A percentile compares a stretch with the other conserved stretches of the same genome.
phyloP scores from a whole-genome alignment of 768 basidiomycete species.

The Neoboletus magnificus region DNA sequence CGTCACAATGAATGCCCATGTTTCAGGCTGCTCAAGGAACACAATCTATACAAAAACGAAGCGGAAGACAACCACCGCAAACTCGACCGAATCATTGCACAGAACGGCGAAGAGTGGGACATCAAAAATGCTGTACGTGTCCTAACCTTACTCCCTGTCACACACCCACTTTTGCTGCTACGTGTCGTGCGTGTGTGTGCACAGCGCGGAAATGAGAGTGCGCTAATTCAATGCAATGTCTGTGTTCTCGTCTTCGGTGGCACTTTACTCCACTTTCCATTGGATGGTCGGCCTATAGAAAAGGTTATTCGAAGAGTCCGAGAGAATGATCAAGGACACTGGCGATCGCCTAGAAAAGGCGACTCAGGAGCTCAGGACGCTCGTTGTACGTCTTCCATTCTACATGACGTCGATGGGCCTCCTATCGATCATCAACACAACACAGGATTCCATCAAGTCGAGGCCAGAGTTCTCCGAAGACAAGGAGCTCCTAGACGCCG shows the following conservation, averaged over 20 bases:
- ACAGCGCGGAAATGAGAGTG: conserved; percentile 30
- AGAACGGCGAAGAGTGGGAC: conserved; percentile 71
- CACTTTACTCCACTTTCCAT: conserved; percentile 7
- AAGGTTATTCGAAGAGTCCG: conserved; percentile 70
- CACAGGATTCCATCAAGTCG: conserved; percentile 29
- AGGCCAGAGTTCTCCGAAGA: conserved; percentile 31
- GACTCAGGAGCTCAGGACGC: conserved; percentile 56
- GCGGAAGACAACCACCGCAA: conserved; percentile 53
- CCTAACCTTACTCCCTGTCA: conserved; percentile 7
- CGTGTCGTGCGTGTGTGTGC: conserved; percentile 17
- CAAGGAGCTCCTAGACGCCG: conserved; percentile 51
- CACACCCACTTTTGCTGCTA: conserved; percentile 10
- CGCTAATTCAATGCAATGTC: conserved; percentile 18
- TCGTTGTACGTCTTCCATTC: conserved; percentile 56
- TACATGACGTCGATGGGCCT: conserved; percentile 15
- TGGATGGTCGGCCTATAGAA: conserved; percentile 37
- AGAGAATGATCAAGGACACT: conserved; percentile 77
- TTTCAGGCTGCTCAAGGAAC: conserved; percentile 65
- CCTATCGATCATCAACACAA: conserved; percentile 3
- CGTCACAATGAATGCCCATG: conserved; percentile 7
- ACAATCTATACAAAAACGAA: conserved; percentile 63
- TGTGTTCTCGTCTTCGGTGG: conserved; percentile 15
- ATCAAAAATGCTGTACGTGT: conserved; percentile 67
- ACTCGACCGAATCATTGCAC: conserved; percentile 58
- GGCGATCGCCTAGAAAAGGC: conserved; percentile 58